Evolutionary conservation across 73 alveolate genomes (phyloP).

Genomic region (Uronychia setigera): DNA sequence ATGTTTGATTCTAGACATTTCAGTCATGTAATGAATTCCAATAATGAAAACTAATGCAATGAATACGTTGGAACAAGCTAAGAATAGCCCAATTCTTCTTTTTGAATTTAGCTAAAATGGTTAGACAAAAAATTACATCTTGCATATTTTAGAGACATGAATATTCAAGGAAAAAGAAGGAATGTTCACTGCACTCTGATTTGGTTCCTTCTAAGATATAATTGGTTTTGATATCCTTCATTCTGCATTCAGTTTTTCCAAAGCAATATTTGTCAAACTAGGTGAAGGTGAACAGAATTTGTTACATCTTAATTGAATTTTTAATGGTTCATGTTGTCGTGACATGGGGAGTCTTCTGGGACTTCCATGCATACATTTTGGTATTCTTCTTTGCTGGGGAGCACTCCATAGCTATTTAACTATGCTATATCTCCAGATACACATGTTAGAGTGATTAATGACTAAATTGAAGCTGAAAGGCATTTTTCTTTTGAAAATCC

Average conservation of each 20-base stretch:
- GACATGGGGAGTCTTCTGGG: neutral
- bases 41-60: constrained; percentile 20
- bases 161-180: neutral
- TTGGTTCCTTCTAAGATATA: neutral
- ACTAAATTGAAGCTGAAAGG: no score
- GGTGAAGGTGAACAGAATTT: neutral
- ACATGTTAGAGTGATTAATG: neutral
- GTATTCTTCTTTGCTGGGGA: neutral
- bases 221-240: neutral
- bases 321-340: neutral
- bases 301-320: neutral
- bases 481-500: no score
- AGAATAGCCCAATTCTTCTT: constrained; percentile 32
- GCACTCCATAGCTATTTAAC: neutral
- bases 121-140: constrained; percentile 1
- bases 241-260: neutral
- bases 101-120: constrained; percentile 4
- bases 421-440: no score
- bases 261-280: neutral
- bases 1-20: constrained; percentile 8
- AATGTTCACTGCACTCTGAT: neutral
- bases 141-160: constrained; percentile 27
- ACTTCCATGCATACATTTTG: neutral
- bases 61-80: constrained; percentile 23
- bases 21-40: constrained; percentile 14